Conservation (phyloP, 2,329 filamentous ascomycete genomes). For the Cladosporium oxysporum region DNA sequence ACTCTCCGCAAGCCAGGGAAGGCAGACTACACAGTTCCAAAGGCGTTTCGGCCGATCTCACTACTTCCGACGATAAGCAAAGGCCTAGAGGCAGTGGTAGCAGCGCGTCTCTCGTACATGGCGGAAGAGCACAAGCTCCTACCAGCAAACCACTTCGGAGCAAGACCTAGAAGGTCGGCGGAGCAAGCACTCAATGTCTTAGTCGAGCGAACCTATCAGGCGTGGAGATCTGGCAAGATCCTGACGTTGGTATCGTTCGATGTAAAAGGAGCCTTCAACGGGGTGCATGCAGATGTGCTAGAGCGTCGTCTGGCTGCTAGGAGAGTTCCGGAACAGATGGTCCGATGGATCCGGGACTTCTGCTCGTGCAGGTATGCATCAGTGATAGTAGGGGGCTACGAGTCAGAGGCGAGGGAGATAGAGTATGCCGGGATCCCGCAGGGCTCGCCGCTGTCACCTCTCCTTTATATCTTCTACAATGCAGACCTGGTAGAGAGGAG, state of each 20-base stretch:
- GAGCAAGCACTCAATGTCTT: not conserved
- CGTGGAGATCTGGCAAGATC: not conserved
- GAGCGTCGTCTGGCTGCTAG: not conserved
- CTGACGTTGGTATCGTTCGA: not conserved
- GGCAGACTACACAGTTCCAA: not conserved
- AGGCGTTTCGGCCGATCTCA: not conserved
- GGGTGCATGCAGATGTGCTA: not conserved
- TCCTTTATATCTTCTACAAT: constrained; percentile 40
- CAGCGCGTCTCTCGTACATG: not conserved
- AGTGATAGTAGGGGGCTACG: not conserved
- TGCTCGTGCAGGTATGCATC: not conserved
- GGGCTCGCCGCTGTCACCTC: constrained; percentile 36
- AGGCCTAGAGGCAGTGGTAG: not conserved
- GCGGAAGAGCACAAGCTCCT: not conserved
- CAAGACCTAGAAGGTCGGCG: too few species aligned
- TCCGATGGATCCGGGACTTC: not conserved
- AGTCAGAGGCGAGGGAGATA: not conserved
- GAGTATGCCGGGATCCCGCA: constrained; percentile 31
- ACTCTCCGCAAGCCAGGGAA: not conserved
- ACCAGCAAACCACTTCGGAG: not conserved
- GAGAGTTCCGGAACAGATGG: not conserved
- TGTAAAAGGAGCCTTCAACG: not conserved
- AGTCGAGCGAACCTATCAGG: not conserved
- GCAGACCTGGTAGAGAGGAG: constrained; percentile 10
- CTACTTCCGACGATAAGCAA: not conserved